Evolutionary conservation across 345 rosid species (phyloP), one percentile per base, ranked within the genome.

Genomic region (Hibiscus tridactylites): DNA sequence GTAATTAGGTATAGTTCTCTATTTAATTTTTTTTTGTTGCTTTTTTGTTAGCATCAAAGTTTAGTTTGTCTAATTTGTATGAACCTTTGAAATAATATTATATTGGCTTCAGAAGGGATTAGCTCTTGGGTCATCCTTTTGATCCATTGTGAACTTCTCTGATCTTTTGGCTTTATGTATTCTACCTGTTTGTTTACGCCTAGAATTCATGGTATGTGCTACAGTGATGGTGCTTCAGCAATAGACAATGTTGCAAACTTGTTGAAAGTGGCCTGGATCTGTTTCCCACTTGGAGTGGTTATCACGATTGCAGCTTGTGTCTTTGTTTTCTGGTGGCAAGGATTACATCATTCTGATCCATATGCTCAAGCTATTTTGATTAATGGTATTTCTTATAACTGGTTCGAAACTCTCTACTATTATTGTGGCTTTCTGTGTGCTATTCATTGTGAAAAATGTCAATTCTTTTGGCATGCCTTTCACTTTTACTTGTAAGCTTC

Each of bases 321-420:
- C 70, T 82, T 87, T 63, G 88, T 95, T 64, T 85, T 92, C 46
- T 87, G 97, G 96, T 92, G 92, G 98, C 93, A 90, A 77, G 90
- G 85, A 78, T 83, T 89, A 74, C 81, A 79, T 75, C 74, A 58
- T 72, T 82, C 89, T 46, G 82, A 86, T 33, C 82, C 93, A 24
- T 89, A 89, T 76, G 92, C 86, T 0, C 89, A 82, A 63, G 98
- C 96, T 57, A 90, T 95, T 75, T 77, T 90, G 75, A 89, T 95
- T 74, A 86, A 95, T 72, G 98, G 99, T 92, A 87, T 75, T 71
- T 13, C 68, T 26, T 71, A 68, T 68, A 61, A 59, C 42, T 10
- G 7, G 63, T 19, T 70, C 47, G 13, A 4, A 24, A 12, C 52
- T 65, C 75, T 68, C 61, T 67, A 13, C 49, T 72, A 11, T 58